Evolutionary conservation across 1,284 basidiomycete genomes (phyloP), one percentile per base, ranked within the genome.

Genomic region (Fomitopsis betulina): DNA sequence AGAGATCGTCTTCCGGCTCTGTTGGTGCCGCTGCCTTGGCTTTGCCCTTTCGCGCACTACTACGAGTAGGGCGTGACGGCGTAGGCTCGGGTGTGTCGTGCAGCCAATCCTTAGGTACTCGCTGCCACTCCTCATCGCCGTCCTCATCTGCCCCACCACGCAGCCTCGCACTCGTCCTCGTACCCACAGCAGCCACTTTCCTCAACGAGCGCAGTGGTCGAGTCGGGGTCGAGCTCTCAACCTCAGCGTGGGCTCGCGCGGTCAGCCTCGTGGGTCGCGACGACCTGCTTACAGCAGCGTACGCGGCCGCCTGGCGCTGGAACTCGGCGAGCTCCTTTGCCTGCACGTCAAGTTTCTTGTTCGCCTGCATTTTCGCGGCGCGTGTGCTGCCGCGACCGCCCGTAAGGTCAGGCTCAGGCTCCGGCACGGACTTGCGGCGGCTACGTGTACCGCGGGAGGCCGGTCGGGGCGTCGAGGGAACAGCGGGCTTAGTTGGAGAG

Each of bases 41-140:
- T 19, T 53, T 25, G 57, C 55, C 30, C 63, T 37, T 47, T 57
- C 59, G 43, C 47, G 60, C 23, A 3, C 51, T 40, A 10, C 49
- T 51, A 3, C 30, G 49, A 37, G 32, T 51, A 3, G 50, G 50
- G 1, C 13, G 40, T n/a, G 39, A 35, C 27, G 32, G 40, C 19
- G 23, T 10, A 13, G 60, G 42, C 9, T 61, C 56, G 5, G 57
- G 55, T 30, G 47, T 58, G 17, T 74, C 74, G 38, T 74, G 67
- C 59, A 91, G 65, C 89, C 90, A 91, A 65, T 90, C 91, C 5
- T 85, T 80, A 0, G 91, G 91, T 35, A 93, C 79, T 59, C 81
- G 76, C 70, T 93, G 88, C 90, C 91, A 93, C 64, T 84, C 87
- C 1, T 85, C 85, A 9, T 86, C 83, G 42, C 77, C 75, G 10